phyloP scores from a whole-genome alignment of 805 yeast species.

The Metschnikowia rubicola region DNA sequence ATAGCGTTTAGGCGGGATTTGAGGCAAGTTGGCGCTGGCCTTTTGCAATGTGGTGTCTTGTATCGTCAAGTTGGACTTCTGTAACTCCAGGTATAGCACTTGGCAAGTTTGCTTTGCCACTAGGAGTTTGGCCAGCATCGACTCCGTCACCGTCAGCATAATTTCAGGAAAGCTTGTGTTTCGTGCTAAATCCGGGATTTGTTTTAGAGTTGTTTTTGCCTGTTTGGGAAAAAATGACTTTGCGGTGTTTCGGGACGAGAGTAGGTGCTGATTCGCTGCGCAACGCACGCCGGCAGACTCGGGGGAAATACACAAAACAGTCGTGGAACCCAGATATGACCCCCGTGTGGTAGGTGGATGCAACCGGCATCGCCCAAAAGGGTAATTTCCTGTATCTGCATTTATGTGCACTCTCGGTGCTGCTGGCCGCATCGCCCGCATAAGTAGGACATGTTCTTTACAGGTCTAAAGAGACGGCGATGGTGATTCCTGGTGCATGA shows the following conservation, averaged over 20 bases:
- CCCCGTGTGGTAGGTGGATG: conserved; percentile 6
- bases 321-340: no score
- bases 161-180: neutral
- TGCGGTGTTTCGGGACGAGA: conserved; percentile 1
- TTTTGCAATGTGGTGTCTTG: conserved; percentile 46
- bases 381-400: conserved; percentile 6
- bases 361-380: conserved; percentile 1
- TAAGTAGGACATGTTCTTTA: no score
- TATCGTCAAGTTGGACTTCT: conserved; percentile 37
- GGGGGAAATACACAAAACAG: no score
- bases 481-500: no score
- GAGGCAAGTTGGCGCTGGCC: conserved; percentile 32
- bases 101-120: conserved; percentile 16
- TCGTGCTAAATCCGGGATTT: no score
- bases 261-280: neutral
- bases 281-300: neutral
- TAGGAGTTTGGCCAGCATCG: conserved; percentile 1
- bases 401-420: no score
- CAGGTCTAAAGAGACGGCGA: no score
- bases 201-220: conserved; percentile 6
- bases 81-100: conserved; percentile 48
- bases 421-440: no score
- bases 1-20: conserved; percentile 25
- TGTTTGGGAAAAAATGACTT: conserved; percentile 2
- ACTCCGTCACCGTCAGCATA: conserved; percentile 7